These are phyloP conservation scores for Amphirosellinia nigrospora DNA, from an alignment of 495 filamentous ascomycete genomes.

Conservation along the genomic window DNA sequence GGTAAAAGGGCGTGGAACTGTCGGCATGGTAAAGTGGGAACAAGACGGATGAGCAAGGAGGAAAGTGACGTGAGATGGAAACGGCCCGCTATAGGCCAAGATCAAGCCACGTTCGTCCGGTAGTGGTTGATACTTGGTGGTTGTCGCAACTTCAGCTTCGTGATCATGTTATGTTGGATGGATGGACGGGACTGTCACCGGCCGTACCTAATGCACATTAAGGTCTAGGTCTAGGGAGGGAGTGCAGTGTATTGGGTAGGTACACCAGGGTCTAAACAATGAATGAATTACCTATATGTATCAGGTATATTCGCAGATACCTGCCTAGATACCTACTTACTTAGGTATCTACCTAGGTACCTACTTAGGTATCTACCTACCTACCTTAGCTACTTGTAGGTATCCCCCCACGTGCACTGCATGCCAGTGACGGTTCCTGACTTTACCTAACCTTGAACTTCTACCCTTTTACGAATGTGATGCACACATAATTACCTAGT, in stretches of 20 bases:
- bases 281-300: no score
- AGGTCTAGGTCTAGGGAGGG: no score
- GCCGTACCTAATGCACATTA: no score
- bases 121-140: neutral
- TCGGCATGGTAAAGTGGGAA: slow-evolving; percentile 13
- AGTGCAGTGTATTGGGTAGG: no score
- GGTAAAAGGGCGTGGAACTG: slow-evolving; percentile 1
- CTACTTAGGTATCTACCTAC: neutral
- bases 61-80: slow-evolving; percentile 11
- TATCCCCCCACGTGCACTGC: neutral
- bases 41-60: neutral
- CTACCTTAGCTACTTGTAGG: no score
- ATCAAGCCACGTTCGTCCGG: neutral
- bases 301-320: no score
- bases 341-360: no score
- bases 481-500: neutral
- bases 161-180: no score
- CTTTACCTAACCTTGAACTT: neutral
- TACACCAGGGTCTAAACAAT: no score
- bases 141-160: no score
- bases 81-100: slow-evolving; percentile 5
- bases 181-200: no score
- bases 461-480: neutral
- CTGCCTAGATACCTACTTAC: no score
- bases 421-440: neutral